Evolutionary conservation across 805 yeast species (phyloP).

Genomic region (Ogataea nitratoaversa): DNA sequence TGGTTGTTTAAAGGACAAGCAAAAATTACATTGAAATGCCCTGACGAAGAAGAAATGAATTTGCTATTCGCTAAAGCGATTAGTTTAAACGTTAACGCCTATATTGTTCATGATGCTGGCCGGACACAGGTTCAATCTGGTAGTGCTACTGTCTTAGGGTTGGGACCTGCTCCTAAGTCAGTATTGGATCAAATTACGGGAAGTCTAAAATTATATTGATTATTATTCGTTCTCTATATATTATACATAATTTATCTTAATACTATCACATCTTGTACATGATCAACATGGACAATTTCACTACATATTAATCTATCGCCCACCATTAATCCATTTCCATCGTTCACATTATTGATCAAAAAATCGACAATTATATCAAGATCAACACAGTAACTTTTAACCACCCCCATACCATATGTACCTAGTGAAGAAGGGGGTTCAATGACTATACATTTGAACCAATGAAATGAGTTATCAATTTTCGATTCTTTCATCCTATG

Average conservation of each 20-base stretch:
- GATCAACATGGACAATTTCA: conserved; percentile 39
- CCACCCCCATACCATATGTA: conserved; percentile 17
- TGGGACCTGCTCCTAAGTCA: conserved; percentile 92
- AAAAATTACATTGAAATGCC: conserved; percentile 79
- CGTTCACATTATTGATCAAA: conserved; percentile 16
- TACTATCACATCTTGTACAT: conserved; percentile 35
- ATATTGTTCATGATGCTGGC: conserved; percentile 92
- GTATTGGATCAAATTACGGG: conserved; percentile 81
- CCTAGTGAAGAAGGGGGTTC: conserved; percentile 23
- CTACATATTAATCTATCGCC: conserved; percentile 47
- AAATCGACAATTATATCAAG: conserved; percentile 45
- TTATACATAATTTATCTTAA: conserved; percentile 20
- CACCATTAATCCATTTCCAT: conserved; percentile 26
- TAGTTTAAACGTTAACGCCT: conserved; percentile 71
- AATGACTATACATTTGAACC: conserved; percentile 43
- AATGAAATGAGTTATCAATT: conserved; percentile 7
- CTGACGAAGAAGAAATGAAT: conserved; percentile 68
- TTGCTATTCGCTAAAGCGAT: conserved; percentile 76
- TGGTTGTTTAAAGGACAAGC: conserved; percentile 92
- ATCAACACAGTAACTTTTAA: conserved; percentile 46
- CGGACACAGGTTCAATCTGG: conserved; percentile 96
- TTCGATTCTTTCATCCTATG: background rate
- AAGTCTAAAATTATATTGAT: conserved; percentile 64
- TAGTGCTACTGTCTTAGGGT: conserved; percentile 90
- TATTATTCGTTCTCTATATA: conserved; percentile 1